Evolutionary conservation across 768 basidiomycete species (phyloP), one percentile per base, ranked within the genome.

Genomic region (Russula abietina): DNA sequence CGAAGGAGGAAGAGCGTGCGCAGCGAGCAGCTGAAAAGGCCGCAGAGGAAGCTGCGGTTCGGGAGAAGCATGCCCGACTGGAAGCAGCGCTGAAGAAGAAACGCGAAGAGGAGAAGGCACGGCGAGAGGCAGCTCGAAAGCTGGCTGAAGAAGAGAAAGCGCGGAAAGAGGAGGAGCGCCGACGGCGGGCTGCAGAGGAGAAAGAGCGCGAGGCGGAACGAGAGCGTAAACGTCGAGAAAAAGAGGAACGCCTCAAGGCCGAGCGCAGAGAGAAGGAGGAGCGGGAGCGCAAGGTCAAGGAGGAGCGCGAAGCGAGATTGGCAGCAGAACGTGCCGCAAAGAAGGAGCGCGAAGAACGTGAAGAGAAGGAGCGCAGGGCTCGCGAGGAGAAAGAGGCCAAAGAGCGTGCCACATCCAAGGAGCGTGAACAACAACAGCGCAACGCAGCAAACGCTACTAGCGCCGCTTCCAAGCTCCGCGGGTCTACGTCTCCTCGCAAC

Each of bases 1-100:
- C 88, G 48, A 96, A 96, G 72, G 97, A 98, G 65, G 91, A 93
- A 72, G 94, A 95, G 74, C 84, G 85, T 63, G 91, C 91, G 9
- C 82, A 81, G 24, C 84, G 84, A 67, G 90, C 91, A 24, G 91
- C 91, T 5, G 92, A 91, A 74, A 86, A 86, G 71, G 89, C 90
- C 11, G 92, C 88, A 4, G 92, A 93, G 71, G 92, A 94, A 64
- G 89, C 87, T 11, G 87, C 88, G 2, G 59, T 76, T 55, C 89
- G 88, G 72, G 88, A 87, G 8, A 88, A 86, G 70, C 91, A 88
- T 61, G 82, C 79, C 26, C 88, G 86, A 4, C 78, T 82, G 36
- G 93, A 96, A 71, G 90, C 91, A 65, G 93, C 93, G 71, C 81
- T 81, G 66, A 84, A 85, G 64, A 88, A 85, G 77, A 86, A 84